phyloP scores from a whole-genome alignment of 2,329 filamentous ascomycete genomes.

The Colletotrichum nymphaeae region DNA sequence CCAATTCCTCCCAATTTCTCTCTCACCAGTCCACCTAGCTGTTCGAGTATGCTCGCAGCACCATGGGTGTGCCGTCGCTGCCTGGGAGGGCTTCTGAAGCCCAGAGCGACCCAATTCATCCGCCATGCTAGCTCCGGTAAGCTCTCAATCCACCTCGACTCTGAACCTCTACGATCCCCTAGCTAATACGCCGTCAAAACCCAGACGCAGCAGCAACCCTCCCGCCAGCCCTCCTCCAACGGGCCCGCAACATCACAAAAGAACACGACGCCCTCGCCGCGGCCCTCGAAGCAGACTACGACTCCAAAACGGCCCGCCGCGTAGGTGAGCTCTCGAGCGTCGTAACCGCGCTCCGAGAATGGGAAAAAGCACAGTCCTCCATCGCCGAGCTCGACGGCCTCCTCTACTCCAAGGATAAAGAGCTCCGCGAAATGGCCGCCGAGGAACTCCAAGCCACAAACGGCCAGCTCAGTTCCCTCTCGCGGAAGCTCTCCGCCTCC shows the following conservation, averaged over 20 bases:
- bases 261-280: conserved; percentile 68
- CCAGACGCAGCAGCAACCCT: conserved; percentile 49
- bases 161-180: background rate
- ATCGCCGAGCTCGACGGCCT: conserved; percentile 65
- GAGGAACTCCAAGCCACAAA: conserved; percentile 82
- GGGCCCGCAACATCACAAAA: conserved; percentile 66
- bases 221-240: conserved; percentile 67
- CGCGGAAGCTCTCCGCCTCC: conserved; percentile 76
- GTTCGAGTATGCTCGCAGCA: conserved; percentile 49
- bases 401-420: conserved; percentile 65
- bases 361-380: conserved; percentile 65
- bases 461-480: conserved; percentile 70
- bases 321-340: conserved; percentile 71
- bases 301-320: conserved; percentile 67
- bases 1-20: background rate
- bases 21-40: background rate
- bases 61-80: conserved; percentile 67
- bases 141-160: background rate
- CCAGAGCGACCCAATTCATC: conserved; percentile 44
- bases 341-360: conserved; percentile 67
- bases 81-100: conserved; percentile 49
- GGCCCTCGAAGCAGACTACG: conserved; percentile 65
- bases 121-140: conserved; percentile 56
- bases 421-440: conserved; percentile 81
- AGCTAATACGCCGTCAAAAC: background rate